These are phyloP conservation scores for Penicillium sp. DNA, from an alignment of 2,329 filamentous ascomycete species.

Conservation along the genomic window DNA sequence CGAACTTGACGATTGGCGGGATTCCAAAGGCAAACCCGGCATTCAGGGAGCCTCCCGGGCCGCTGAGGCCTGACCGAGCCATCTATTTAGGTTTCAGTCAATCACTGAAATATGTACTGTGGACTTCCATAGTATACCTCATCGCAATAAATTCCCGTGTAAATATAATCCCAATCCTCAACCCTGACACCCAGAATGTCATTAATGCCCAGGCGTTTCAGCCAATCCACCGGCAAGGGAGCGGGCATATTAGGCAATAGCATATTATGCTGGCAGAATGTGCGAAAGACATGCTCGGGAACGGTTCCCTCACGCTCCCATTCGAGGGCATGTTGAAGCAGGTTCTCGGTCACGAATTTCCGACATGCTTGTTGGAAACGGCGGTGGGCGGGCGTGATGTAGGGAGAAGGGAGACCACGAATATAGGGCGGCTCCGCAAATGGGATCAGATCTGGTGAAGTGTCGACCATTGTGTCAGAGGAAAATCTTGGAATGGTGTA, in stretches of 20 bases:
- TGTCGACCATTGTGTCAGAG: slow-evolving; percentile 27
- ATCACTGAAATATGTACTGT: background rate
- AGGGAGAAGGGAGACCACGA: slow-evolving; percentile 68
- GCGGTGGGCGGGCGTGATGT: slow-evolving; percentile 67
- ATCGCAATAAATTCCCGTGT: slow-evolving; percentile 69
- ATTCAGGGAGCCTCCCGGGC: slow-evolving; percentile 66
- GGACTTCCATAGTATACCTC: slow-evolving; percentile 48
- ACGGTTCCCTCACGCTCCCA: slow-evolving; percentile 70
- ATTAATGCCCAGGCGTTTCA: slow-evolving; percentile 66
- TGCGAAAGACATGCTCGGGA: slow-evolving; percentile 64
- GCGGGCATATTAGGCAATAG: slow-evolving; percentile 70
- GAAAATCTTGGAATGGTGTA: too few relatives aligned
- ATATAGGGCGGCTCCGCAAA: slow-evolving; percentile 76
- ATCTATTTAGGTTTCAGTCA: slow-evolving; percentile 47
- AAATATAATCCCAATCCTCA: slow-evolving; percentile 73
- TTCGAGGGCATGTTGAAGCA: slow-evolving; percentile 64
- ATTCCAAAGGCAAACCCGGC: slow-evolving; percentile 73
- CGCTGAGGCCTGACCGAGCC: slow-evolving; percentile 64
- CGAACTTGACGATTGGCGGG: slow-evolving; percentile 71
- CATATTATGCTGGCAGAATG: slow-evolving; percentile 68
- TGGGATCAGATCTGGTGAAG: slow-evolving; percentile 52
- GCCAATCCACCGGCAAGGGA: slow-evolving; percentile 68
- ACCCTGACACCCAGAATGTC: slow-evolving; percentile 68
- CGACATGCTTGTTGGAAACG: slow-evolving; percentile 69
- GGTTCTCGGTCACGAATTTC: slow-evolving; percentile 64